Percentiles rank a stretch among this genome's conserved stretches.
phyloP scores from a whole-genome alignment of 2,329 filamentous ascomycete genomes.

The Paraphaeosphaeria sporulosa region DNA sequence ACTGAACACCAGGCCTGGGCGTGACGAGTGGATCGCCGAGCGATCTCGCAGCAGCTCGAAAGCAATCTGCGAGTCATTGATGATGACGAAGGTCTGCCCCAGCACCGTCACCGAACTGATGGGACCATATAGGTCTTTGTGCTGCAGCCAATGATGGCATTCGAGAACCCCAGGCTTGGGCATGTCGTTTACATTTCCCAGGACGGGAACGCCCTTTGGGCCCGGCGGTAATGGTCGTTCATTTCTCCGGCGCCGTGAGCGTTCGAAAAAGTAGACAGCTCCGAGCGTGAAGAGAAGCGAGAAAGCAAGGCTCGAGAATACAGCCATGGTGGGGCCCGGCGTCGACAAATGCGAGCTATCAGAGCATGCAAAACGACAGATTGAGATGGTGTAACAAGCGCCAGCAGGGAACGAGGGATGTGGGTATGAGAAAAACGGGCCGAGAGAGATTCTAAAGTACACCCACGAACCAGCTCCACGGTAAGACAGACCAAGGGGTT shows the following conservation, averaged over 20 bases:
- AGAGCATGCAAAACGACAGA: not conserved
- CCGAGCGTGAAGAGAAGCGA: not conserved
- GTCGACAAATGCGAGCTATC: not conserved
- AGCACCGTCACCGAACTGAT: slow-evolving; percentile 39
- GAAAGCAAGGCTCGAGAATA: not conserved
- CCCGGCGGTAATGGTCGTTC: slow-evolving; percentile 57
- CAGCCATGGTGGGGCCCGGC: not conserved
- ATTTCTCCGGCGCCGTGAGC: not conserved
- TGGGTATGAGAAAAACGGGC: too few species aligned
- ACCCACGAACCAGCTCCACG: not conserved
- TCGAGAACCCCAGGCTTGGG: slow-evolving; percentile 51
- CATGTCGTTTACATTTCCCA: slow-evolving; percentile 61
- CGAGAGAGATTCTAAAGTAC: not conserved
- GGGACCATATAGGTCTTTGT: slow-evolving; percentile 48
- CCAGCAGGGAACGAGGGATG: too few species aligned
- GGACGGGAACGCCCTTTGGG: slow-evolving; percentile 56
- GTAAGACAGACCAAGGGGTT: not conserved
- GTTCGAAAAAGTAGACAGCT: slow-evolving; percentile 1
- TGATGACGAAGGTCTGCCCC: slow-evolving; percentile 37
- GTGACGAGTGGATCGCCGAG: slow-evolving; percentile 26
- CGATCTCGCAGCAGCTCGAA: slow-evolving; percentile 33
- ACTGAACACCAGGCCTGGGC: slow-evolving; percentile 34
- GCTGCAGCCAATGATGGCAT: slow-evolving; percentile 54
- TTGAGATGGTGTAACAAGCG: not conserved
- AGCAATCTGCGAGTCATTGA: slow-evolving; percentile 37